Base-by-base conservation (phyloP, 805 yeast genomes). In the Sungouiozyma ichnusensis region DNA sequence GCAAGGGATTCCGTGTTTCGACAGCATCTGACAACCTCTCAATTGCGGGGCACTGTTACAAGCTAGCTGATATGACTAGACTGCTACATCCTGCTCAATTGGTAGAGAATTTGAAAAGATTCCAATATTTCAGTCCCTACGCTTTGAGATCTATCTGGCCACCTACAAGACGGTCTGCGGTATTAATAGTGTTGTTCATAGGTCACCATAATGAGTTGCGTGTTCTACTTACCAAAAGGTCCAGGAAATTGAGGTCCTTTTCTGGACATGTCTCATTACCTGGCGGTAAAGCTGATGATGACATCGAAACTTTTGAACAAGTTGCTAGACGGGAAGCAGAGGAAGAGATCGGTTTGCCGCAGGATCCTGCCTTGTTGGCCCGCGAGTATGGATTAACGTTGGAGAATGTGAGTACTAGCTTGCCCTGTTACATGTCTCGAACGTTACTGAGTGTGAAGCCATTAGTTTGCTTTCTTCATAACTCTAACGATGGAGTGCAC, bases 181-280 rank as follows among this genome's bases (percentile, higher is more conserved):
- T 88, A 16, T 69, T 87, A 52, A 70, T 86, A 0, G 66, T 87
- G 15, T 70, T 88, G 18, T 87, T 84, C 50, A 56, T 78, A 7
- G 94, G 94, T 4, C 65, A 65, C n/a, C 60, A 67, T 36, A 90
- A 90, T 2, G 94, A 86, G 49, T 62, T 87, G 16, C 63, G 90
- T 36, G 94, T 85, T 27, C 67, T 88, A 3, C 62, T 88, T 39
- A 88, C 97, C 1, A 79, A 82, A 51, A 63, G 97, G 47, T 78
- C 94, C 2, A 68, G 81, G 38, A 67, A 71, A 32, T 67, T 90
- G 51, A 68, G 77, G 38, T 75, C 75, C 41, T 88, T 87, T 63
- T 82, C 92, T 0, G 96, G 97, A 4, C 95, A 88, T 58, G 83
- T 84, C 4, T 85, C 96, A 1, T 67, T 88, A 7, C 97, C 97